phyloP scores from a whole-genome alignment of 2,329 filamentous ascomycete genomes.

The Teratosphaeriaceae sp. region DNA sequence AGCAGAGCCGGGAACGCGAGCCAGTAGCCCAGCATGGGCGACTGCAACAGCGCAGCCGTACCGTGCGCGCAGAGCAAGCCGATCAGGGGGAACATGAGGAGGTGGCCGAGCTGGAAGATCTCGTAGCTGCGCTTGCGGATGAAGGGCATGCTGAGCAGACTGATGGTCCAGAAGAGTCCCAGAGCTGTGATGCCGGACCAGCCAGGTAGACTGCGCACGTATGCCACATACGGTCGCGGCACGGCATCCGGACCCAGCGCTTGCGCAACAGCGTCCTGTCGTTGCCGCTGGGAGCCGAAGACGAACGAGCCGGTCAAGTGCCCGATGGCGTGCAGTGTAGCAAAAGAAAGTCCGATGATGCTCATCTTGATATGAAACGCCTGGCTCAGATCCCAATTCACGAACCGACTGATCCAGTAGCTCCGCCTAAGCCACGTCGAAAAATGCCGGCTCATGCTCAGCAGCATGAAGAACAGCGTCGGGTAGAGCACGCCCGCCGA shows the following conservation, averaged over 20 bases:
- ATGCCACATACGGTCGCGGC: slow-evolving; percentile 41
- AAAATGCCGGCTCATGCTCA: slow-evolving; percentile 53
- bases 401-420: slow-evolving; percentile 47
- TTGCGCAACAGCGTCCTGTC: slow-evolving; percentile 40
- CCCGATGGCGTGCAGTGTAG: slow-evolving; percentile 48
- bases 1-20: slow-evolving; percentile 49
- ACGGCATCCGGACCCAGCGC: slow-evolving; percentile 41
- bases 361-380: slow-evolving; percentile 52
- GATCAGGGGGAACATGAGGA: slow-evolving; percentile 54
- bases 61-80: slow-evolving; percentile 51
- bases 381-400: slow-evolving; percentile 53
- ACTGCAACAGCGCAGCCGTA: slow-evolving; percentile 44
- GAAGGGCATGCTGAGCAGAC: slow-evolving; percentile 44
- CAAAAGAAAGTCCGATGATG: slow-evolving; percentile 44
- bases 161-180: slow-evolving; percentile 45
- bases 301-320: slow-evolving; percentile 49
- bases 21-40: slow-evolving; percentile 52
- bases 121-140: slow-evolving; percentile 50
- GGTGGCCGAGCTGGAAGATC: slow-evolving; percentile 50
- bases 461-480: slow-evolving; percentile 52
- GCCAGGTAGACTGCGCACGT: slow-evolving; percentile 43
- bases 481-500: slow-evolving; percentile 51
- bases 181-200: slow-evolving; percentile 46
- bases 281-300: slow-evolving; percentile 40
- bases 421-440: slow-evolving; percentile 48